Evolutionary conservation across 352 stramenopile species (phyloP), one percentile per base, ranked within the genome.

Genomic region (Phytophthora litchii): DNA sequence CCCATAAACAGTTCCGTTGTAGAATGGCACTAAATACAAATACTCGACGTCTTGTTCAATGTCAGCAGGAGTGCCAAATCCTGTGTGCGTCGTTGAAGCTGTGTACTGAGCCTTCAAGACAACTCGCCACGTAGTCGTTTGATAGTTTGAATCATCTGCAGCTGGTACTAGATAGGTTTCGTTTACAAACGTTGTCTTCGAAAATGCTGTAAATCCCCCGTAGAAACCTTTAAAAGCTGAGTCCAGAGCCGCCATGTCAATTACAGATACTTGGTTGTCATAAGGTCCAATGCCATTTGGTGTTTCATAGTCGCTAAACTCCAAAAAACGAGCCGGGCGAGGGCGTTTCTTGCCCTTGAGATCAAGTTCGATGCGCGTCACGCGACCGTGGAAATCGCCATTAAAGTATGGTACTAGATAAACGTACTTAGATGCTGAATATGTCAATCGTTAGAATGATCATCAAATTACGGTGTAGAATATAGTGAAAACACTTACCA

Each of bases 231-330:
- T 74, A 19, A 87, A 81, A 16, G 67, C 53, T 1, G 71, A 42
- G 42, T 92, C 53, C 10, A 79, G n/a, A n/a, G 64, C 45, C 7
- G 74, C 53, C 38, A 92, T 60, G 29, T 94, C 70, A 50, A 94
- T 78, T 16, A 88, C 64, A 16, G 63, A 16, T 8, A 91, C 66
- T 54, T 94, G 84, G 13, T 60, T 64, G 10, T 54, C 21, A 63
- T 91, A 94, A 12, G 84, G 84, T 0, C 84, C 84, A 32, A 91
- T 80, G 7, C 84, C 84, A 7, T 88, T 66, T 0, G 44, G 54
- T 0, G 82, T 83, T 9, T 89, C 76, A 50, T 92, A 89, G 57
- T 91, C 79, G 34, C 82, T 94, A 56, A 94, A 90, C 41, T 94
- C 84, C 35, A 82, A 79, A 29, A 90, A 91, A 13, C 78, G 77